Evolutionary conservation across 768 basidiomycete genomes (phyloP).

Genomic region (Lentinula sp.): DNA sequence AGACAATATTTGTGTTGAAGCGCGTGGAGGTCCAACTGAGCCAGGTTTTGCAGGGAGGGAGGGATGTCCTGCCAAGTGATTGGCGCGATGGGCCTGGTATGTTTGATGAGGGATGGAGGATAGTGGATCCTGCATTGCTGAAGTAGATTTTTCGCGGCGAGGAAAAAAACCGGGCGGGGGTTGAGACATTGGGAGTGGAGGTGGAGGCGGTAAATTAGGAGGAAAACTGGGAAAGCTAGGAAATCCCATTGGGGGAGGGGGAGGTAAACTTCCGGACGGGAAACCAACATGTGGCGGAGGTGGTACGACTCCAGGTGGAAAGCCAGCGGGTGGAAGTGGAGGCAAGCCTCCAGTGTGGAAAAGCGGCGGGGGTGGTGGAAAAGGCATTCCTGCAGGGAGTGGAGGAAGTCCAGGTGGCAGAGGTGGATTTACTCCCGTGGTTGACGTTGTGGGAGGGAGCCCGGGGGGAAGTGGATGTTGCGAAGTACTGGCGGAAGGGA

Average conservation of each 20-base stretch:
- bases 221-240: conserved; percentile 16
- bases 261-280: conserved; percentile 9
- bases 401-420: conserved; percentile 9
- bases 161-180: conserved; percentile 56
- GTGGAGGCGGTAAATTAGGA: conserved; percentile 18
- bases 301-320: conserved; percentile 14
- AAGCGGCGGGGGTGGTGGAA: conserved; percentile 16
- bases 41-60: conserved; percentile 34
- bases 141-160: conserved; percentile 40
- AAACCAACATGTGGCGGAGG: conserved; percentile 16
- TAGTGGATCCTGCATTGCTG: conserved; percentile 69
- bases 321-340: conserved; percentile 20
- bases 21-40: conserved; percentile 15
- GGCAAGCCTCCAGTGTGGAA: conserved; percentile 23
- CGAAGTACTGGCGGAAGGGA: not conserved
- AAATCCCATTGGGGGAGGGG: conserved; percentile 14
- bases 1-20: conserved; percentile 15
- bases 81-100: conserved; percentile 65
- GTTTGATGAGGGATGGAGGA: conserved; percentile 73
- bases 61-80: conserved; percentile 30
- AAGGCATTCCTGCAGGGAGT: conserved; percentile 1
- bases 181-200: conserved; percentile 22
- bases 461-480: conserved; percentile 11
- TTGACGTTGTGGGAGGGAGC: conserved; percentile 9
- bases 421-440: conserved; percentile 10